A percentile compares a stretch with the other conserved stretches of the same genome.
These are phyloP conservation scores for Boletales sp. DNA, from an alignment of 768 basidiomycete species.

Conservation along the genomic window DNA sequence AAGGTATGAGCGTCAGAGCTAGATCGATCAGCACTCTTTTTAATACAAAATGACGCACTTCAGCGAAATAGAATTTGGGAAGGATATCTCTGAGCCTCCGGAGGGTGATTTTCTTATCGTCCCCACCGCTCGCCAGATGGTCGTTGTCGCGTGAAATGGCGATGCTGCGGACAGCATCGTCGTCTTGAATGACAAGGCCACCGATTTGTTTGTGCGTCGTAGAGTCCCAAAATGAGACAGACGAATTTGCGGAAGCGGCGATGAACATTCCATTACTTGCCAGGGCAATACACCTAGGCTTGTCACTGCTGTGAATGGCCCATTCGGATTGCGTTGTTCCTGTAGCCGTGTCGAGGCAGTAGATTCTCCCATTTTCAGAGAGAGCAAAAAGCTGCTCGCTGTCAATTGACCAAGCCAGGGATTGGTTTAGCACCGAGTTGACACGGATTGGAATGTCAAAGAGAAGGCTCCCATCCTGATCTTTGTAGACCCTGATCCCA, in stretches of 20 bases:
- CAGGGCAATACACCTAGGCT: background rate
- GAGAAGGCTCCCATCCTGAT: background rate
- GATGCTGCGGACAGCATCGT: background rate
- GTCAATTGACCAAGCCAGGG: background rate
- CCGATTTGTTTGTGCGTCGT: background rate
- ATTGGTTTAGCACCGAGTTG: background rate
- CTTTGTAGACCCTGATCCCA: background rate
- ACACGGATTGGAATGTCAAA: background rate
- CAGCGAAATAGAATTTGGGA: background rate
- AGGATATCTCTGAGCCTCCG: background rate
- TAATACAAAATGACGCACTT: background rate
- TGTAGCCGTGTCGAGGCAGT: background rate
- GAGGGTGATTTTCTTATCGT: background rate
- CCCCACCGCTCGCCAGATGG: background rate
- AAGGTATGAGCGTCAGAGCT: too few species aligned
- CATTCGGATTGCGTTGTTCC: background rate
- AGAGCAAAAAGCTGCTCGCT: background rate
- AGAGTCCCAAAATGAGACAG: background rate
- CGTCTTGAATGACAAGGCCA: background rate
- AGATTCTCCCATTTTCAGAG: background rate
- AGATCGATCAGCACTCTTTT: too few species aligned
- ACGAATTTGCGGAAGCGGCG: background rate
- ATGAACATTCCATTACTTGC: too few species aligned
- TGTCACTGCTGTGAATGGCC: background rate
- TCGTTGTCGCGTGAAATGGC: background rate